Evolutionary conservation across 352 stramenopile genomes (phyloP).

Genomic region (Globisporangium echinulatum): DNA sequence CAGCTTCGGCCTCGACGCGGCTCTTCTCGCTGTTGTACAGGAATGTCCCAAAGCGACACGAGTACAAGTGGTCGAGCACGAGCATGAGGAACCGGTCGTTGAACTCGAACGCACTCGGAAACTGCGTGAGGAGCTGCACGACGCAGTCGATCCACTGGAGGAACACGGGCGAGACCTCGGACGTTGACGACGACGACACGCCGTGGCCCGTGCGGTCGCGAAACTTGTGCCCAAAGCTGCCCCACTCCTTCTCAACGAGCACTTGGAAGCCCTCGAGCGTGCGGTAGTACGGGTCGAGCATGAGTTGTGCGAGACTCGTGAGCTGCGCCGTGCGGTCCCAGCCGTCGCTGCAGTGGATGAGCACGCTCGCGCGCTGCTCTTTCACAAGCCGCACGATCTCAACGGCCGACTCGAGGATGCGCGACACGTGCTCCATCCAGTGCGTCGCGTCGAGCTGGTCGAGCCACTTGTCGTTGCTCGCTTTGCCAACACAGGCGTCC

Average conservation of each 20-base stretch:
- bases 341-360: slow-evolving; percentile 98
- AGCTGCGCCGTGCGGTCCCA: slow-evolving; percentile 95
- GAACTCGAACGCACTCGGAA: slow-evolving; percentile 81
- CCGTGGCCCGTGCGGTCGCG: slow-evolving; percentile 59
- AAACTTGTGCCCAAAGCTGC: slow-evolving; percentile 88
- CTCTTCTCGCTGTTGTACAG: slow-evolving; percentile 93
- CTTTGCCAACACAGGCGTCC: slow-evolving; percentile 55
- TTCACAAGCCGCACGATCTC: slow-evolving; percentile 81
- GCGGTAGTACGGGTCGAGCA: slow-evolving; percentile 89
- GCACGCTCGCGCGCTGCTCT: slow-evolving; percentile 85
- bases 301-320: slow-evolving; percentile 68
- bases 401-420: slow-evolving; percentile 75
- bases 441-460: slow-evolving; percentile 65
- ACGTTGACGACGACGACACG: slow-evolving; percentile 44
- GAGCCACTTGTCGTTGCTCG: slow-evolving; percentile 73
- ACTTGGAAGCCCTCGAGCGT: slow-evolving; percentile 81
- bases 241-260: slow-evolving; percentile 89
- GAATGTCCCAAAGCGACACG: slow-evolving; percentile 89
- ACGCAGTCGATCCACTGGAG: slow-evolving; percentile 88
- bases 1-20: slow-evolving; percentile 42
- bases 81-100: slow-evolving; percentile 80
- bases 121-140: slow-evolving; percentile 72
- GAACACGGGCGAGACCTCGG: slow-evolving; percentile 97
- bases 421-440: slow-evolving; percentile 74
- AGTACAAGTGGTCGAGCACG: slow-evolving; percentile 77